Base-by-base conservation (phyloP, 768 basidiomycete species). In the Leccinum boreale region DNA sequence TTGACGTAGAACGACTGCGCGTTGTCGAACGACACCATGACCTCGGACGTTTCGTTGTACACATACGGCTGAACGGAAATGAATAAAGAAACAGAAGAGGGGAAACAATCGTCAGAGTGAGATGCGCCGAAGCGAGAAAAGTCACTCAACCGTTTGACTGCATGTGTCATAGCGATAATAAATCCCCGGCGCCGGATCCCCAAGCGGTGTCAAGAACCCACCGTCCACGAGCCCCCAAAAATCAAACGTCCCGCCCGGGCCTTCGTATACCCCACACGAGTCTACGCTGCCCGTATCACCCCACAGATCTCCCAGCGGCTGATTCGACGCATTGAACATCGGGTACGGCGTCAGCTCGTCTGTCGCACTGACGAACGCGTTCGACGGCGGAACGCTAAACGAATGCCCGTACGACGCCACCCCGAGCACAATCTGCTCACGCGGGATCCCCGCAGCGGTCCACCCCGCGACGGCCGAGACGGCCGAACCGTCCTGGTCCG, bases 321-420 rank as follows among this genome's bases (percentile, higher is more conserved):
- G 77, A 9, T 73, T 62, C 12, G 69, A 68, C 0, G 72, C 63
- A 55, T 82, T 68, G 65, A 84, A 90, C 7, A 66, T 50, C 0
- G 86, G 82, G 70, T 81, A 87, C 12, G 77, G 47, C 12, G 66
- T 71, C 5, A 87, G 70, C 12, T 66, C 66, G 15, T 66, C 73
- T 3, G 59, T 47, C 17, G 77, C 73, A n/a, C 65, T 66, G 2
- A 66, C 59, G 57, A 79, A 64, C 0, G 83, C 83, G 33, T 73
- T 62, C 8, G 57, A 62, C 3, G 67, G 44, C 7, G 78, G 66
- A 35, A 82, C 78, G 14, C 57, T 61, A 75, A 79, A 44, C 9
- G 90, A 85, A 70, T 92, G 90, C 0, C 92, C 93, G 71, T 92
- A 95, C 3, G 86, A 73, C 6, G 92, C 83, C 1, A 95, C 84